Base-by-base conservation (phyloP, 2,329 filamentous ascomycete species). In the Pseudogymnoascus sp. region DNA sequence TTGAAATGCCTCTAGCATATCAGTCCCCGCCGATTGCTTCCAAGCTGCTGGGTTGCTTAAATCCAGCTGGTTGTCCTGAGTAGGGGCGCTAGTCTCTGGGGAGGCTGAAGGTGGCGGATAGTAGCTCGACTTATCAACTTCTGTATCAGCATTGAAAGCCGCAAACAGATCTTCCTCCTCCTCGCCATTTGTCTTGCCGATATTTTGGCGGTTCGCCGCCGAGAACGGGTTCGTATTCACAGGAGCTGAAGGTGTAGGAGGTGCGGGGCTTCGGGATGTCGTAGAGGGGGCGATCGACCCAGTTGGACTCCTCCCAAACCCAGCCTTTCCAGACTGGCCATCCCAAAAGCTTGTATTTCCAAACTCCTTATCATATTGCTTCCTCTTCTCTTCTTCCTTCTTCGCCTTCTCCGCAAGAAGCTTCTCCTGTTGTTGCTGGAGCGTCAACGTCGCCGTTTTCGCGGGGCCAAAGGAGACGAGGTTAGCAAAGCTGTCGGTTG, bases 341-440 rank as follows among this genome's bases (percentile, higher is more conserved):
- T 95, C 89, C 86, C 89, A 93, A 72, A 91, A 91, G 65, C 86
- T 85, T 9, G 83, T 82, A 69, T 87, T 85, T 2, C 90, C 91
- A 74, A 91, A 97, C 65, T 93, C 87, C 31, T 84, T 82, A 67
- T 95, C 90, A 69, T 87, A 83, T 72, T 87, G 84, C 69, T 82
- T 88, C 69, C 82, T 84, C 71, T 85, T 84, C 72, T 93, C 88
- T 63, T 88, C 88, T 65, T 92, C 89, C 73, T 93, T 90, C 72
- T 79, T 84, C 35, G 82, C 80, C 75, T 85, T 90, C 74, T 88
- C 85, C 3, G 80, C 82, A 66, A 86, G 82, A 38, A 88, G 75
- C 64, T 83, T 84, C 65, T 85, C 83, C 74, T 91, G 90, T 70
- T 91, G 88, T 74, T 96, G 90, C 67, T 89, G 84, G 67, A 96